A percentile compares a stretch with the other conserved stretches of the same genome.
These are phyloP conservation scores for Biscogniauxia sp. DNA, from an alignment of 2,329 filamentous ascomycete genomes.

Conservation along the genomic window DNA sequence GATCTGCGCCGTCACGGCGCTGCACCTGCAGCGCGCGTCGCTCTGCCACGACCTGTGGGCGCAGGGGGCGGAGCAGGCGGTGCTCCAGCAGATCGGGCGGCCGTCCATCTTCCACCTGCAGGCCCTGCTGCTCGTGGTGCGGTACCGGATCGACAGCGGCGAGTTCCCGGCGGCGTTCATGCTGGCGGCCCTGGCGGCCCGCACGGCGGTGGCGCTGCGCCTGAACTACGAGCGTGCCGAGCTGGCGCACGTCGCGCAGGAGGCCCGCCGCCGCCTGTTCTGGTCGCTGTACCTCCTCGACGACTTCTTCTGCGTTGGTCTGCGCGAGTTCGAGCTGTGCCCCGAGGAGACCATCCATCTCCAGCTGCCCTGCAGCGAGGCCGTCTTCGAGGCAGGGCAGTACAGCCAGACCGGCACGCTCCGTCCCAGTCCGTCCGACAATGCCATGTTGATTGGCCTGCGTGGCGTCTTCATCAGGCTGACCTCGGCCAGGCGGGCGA, in stretches of 20 bases:
- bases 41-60: constrained; percentile 29
- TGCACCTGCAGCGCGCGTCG: constrained; percentile 28
- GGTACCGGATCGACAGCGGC: constrained; percentile 33
- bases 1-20: constrained; percentile 33
- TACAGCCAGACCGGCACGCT: constrained; percentile 23
- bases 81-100: constrained; percentile 32
- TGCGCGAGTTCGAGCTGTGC: constrained; percentile 41
- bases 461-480: constrained; percentile 26
- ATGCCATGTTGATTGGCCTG: constrained; percentile 17
- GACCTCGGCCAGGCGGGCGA: constrained; percentile 25
- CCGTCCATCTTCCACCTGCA: constrained; percentile 35
- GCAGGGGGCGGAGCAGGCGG: constrained; percentile 31
- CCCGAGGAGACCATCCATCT: constrained; percentile 39
- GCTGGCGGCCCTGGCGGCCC: constrained; percentile 35
- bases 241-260: constrained; percentile 34
- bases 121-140: constrained; percentile 31
- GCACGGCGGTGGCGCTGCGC: constrained; percentile 37
- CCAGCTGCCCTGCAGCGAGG: constrained; percentile 36
- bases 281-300: constrained; percentile 42
- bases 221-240: constrained; percentile 39
- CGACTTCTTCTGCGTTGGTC: constrained; percentile 40
- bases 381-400: constrained; percentile 30
- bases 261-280: constrained; percentile 38
- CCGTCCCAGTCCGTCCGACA: constrained; percentile 16
- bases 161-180: constrained; percentile 36